These are phyloP conservation scores for Colletotrichum salicis DNA, from an alignment of 2,329 filamentous ascomycete species.

Conservation along the genomic window DNA sequence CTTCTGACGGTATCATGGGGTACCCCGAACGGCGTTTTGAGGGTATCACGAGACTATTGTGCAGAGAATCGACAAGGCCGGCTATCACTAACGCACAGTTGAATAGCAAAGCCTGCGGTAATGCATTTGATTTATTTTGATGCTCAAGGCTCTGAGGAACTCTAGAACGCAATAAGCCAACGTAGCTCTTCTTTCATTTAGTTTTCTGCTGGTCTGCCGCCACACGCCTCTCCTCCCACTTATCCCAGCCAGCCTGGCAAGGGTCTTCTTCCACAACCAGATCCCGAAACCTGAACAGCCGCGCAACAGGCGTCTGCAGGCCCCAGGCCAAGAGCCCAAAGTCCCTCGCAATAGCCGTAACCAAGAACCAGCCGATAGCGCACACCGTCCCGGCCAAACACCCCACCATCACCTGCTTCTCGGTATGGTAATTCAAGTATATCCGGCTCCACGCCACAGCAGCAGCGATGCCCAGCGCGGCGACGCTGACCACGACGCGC, in stretches of 20 bases:
- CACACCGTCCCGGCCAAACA: slow-evolving; percentile 75
- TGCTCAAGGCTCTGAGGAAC: neutral
- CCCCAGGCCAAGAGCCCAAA: slow-evolving; percentile 78
- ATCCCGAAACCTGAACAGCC: slow-evolving; percentile 80
- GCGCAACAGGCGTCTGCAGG: slow-evolving; percentile 72
- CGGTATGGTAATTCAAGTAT: slow-evolving; percentile 93
- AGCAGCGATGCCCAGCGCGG: slow-evolving; percentile 70
- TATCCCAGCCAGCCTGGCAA: slow-evolving; percentile 91
- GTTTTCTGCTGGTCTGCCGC: slow-evolving; percentile 48
- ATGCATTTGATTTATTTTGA: neutral
- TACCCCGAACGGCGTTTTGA: too few species aligned
- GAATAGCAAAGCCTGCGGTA: too few species aligned
- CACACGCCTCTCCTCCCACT: slow-evolving; percentile 74
- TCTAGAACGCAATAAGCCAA: neutral
- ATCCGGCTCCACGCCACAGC: slow-evolving; percentile 84
- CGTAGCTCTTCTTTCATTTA: slow-evolving; percentile 5
- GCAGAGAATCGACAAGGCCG: too few species aligned
- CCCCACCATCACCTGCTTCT: slow-evolving; percentile 86
- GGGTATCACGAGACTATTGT: too few species aligned
- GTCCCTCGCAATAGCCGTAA: slow-evolving; percentile 74
- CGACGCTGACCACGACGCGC: slow-evolving; percentile 64
- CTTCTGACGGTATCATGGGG: too few species aligned
- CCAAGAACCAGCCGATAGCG: slow-evolving; percentile 81
- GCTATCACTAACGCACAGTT: too few species aligned
- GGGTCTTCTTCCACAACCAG: slow-evolving; percentile 89